phyloP scores from a whole-genome alignment of 116 monocot genomes.

The Phalaenopsis hybrid region DNA sequence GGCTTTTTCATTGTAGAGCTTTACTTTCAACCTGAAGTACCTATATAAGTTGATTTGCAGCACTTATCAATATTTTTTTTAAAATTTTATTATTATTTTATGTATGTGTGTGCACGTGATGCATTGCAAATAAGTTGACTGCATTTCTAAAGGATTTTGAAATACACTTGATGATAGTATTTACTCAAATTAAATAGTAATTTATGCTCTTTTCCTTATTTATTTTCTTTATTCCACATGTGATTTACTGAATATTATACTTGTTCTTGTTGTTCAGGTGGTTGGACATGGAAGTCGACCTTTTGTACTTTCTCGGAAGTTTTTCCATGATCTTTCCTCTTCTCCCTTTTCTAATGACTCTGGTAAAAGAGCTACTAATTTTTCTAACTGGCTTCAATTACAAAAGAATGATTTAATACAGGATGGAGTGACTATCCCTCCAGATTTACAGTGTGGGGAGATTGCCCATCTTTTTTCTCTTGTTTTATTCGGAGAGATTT shows the following conservation, averaged over 20 bases:
- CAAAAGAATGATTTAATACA: conserved; percentile 34
- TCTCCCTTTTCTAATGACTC: conserved; percentile 88
- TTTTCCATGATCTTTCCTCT: conserved; percentile 51
- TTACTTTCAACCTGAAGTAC: not conserved
- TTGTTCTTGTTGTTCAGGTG: conserved; percentile 36
- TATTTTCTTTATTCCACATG: not conserved
- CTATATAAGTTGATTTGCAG: not conserved
- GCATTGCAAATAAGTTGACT: not conserved
- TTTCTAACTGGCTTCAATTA: conserved; percentile 52
- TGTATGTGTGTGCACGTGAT: not conserved
- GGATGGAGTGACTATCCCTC: conserved; percentile 36
- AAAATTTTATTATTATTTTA: no score
- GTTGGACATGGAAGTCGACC: conserved; percentile 50
- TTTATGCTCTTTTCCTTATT: not conserved
- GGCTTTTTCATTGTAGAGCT: not conserved
- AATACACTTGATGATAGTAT: not conserved
- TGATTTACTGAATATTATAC: conserved; percentile 2
- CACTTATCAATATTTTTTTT: not conserved
- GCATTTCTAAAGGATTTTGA: not conserved
- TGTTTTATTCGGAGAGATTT: conserved; percentile 51
- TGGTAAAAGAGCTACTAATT: conserved; percentile 58
- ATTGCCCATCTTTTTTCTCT: conserved; percentile 75
- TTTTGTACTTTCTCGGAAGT: conserved; percentile 61
- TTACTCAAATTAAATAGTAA: not conserved
- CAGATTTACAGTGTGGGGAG: conserved; percentile 85